Base-by-base conservation (phyloP, 164 flowering plant genomes). In the Brasenia schreberi region DNA sequence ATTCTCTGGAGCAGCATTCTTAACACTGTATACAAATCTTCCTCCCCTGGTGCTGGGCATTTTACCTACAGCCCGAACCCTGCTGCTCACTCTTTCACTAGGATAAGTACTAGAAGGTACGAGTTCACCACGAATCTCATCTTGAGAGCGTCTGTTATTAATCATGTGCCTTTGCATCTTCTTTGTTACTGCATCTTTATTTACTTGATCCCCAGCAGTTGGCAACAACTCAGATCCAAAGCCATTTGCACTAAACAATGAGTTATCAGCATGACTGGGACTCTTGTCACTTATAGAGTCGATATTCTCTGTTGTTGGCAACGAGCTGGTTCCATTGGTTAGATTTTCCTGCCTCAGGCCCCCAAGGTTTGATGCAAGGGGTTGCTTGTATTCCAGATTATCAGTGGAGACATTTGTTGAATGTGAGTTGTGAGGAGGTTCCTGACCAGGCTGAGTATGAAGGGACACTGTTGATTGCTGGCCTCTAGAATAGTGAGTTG, bases 1-100 rank as follows among this genome's bases (percentile, higher is more conserved):
- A 69, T 63, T 61, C 18, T 77, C 73, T 19, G 79, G 77, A 68
- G 79, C 77, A 17, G 81, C 43, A 80, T 77, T 83, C 75, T 77
- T 85, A 14, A 73, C 81, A 18, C 86, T 61, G 67, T 77, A 84
- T 7, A 80, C 68, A 70, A 77, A 76, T 65, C 74, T 86, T 70
- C 70, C 86, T 56, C 87, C 92, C 71, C 71, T 84, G 67, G 69
- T 74, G 60, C 84, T 74, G 71, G 80, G 65, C 59, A 66, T 18
- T 58, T 79, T 66, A 18, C 90, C 80, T 6, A 77, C 80, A 69
- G 76, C 80, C 75, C 70, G 86, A 49, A 75, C 52, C 61, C 71
- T 77, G 67, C 43, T 66, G 7, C 66, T 63, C 66, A 65, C 77
- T 70, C 71, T 84, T 10, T 79, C 86, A 68, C 71, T 75, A 10